phyloP scores from a whole-genome alignment of 768 basidiomycete species.

The Rhodotorula graminis region DNA sequence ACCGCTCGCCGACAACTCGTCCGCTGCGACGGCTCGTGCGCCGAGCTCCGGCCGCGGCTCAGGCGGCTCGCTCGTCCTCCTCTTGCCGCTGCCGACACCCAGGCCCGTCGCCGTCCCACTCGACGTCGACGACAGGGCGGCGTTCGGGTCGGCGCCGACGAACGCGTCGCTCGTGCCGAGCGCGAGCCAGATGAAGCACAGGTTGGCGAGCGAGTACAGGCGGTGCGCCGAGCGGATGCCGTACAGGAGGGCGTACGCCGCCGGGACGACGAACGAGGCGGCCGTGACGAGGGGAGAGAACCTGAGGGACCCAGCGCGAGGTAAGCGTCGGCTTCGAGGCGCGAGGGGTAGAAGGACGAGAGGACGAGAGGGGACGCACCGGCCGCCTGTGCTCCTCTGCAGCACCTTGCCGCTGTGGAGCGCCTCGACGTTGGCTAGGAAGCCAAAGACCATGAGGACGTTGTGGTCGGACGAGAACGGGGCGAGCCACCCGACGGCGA shows the following conservation, averaged over 20 bases:
- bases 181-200: slow-evolving; percentile 47
- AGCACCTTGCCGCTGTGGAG: slow-evolving; percentile 26
- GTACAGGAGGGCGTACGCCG: slow-evolving; percentile 57
- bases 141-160: not conserved
- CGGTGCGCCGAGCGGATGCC: slow-evolving; percentile 65
- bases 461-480: slow-evolving; percentile 76
- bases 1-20: not conserved
- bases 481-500: slow-evolving; percentile 68
- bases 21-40: not conserved
- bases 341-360: no score
- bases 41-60: not conserved
- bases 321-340: no score
- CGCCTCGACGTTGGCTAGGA: slow-evolving; percentile 41
- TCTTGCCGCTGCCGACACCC: not conserved
- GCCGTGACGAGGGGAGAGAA: not conserved
- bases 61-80: not conserved
- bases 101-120: no score
- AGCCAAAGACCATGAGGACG: slow-evolving; percentile 41
- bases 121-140: no score
- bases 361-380: slow-evolving; percentile 11
- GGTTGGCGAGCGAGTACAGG: slow-evolving; percentile 61
- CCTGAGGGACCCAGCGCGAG: not conserved
- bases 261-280: slow-evolving; percentile 46
- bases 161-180: slow-evolving; percentile 40
- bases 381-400: not conserved